Percentiles rank a stretch among this genome's conserved stretches.
phyloP scores from a whole-genome alignment of 257 asterid species.

The Anisodus acutangulus region DNA sequence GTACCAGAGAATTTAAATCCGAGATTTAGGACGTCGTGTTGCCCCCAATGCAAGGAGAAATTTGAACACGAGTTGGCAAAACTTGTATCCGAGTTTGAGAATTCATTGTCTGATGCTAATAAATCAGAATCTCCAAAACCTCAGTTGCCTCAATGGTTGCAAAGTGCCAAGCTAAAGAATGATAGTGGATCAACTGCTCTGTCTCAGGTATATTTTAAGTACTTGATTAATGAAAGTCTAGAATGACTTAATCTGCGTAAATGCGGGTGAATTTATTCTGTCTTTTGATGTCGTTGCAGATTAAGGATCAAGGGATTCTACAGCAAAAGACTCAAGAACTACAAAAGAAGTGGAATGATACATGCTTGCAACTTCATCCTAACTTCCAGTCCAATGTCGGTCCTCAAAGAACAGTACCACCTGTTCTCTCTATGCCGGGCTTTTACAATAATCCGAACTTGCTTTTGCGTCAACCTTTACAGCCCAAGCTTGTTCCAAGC shows the following conservation, averaged over 20 bases:
- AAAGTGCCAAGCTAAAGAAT: slow-evolving; percentile 55
- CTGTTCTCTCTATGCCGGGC: slow-evolving; percentile 48
- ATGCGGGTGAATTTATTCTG: background rate
- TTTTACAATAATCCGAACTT: slow-evolving; percentile 54
- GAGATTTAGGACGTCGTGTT: slow-evolving; percentile 44
- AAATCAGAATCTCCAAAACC: slow-evolving; percentile 49
- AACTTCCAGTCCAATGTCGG: slow-evolving; percentile 54
- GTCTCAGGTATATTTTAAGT: slow-evolving; percentile 48
- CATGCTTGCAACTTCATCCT: slow-evolving; percentile 76
- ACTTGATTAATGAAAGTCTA: background rate
- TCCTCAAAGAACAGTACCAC: slow-evolving; percentile 46
- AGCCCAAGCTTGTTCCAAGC: slow-evolving; percentile 48
- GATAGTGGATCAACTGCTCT: slow-evolving; percentile 52
- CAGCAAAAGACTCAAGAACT: slow-evolving; percentile 67
- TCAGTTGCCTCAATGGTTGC: slow-evolving; percentile 84
- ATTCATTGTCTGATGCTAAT: slow-evolving; percentile 57
- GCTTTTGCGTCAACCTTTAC: slow-evolving; percentile 57
- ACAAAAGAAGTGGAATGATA: slow-evolving; percentile 78
- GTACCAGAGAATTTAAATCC: slow-evolving; percentile 52
- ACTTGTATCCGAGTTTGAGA: slow-evolving; percentile 56
- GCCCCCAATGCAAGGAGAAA: slow-evolving; percentile 64
- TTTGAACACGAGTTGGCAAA: slow-evolving; percentile 62
- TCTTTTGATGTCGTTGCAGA: slow-evolving; percentile 42
- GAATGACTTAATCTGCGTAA: background rate
- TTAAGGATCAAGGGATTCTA: slow-evolving; percentile 56